These are phyloP conservation scores for Mallotus japonicus DNA, from an alignment of 441 rosid genomes.

Conservation along the genomic window DNA sequence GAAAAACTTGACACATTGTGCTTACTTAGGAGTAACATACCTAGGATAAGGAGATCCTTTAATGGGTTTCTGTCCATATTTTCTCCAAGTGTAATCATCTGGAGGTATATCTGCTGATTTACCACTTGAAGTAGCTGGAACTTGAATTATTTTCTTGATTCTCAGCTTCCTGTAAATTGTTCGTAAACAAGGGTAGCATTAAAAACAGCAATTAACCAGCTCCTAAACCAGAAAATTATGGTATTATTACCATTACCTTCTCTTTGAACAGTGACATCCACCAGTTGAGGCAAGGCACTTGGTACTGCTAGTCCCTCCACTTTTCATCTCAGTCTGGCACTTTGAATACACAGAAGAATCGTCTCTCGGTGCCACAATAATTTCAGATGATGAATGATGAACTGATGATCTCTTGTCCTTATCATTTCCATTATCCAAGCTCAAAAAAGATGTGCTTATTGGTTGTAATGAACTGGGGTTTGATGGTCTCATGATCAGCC, in stretches of 20 bases:
- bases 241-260: slow-evolving; percentile 21
- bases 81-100: slow-evolving; percentile 85
- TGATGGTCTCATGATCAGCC: slow-evolving; percentile 11
- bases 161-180: slow-evolving; percentile 45
- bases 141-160: slow-evolving; percentile 56
- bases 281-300: slow-evolving; percentile 28
- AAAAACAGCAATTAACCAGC: not conserved
- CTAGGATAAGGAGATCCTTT: slow-evolving; percentile 89
- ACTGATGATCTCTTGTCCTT: slow-evolving; percentile 12
- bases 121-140: slow-evolving; percentile 59
- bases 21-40: slow-evolving; percentile 31
- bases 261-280: slow-evolving; percentile 33
- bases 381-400: slow-evolving; percentile 23
- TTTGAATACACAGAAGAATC: slow-evolving; percentile 4
- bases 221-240: too few species aligned
- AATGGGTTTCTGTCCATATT: slow-evolving; percentile 92
- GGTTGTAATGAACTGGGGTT: slow-evolving; percentile 14
- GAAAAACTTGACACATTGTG: too few species aligned
- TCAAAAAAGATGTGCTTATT: slow-evolving; percentile 1
- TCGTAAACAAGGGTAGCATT: not conserved
- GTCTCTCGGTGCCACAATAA: slow-evolving; percentile 20
- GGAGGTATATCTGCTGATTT: slow-evolving; percentile 73
- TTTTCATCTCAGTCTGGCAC: slow-evolving; percentile 9
- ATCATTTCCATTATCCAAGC: slow-evolving; percentile 8
- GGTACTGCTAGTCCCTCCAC: slow-evolving; percentile 15